Conservation (phyloP, 2,329 filamentous ascomycete species). For the Alternaria angustiovoidea region DNA sequence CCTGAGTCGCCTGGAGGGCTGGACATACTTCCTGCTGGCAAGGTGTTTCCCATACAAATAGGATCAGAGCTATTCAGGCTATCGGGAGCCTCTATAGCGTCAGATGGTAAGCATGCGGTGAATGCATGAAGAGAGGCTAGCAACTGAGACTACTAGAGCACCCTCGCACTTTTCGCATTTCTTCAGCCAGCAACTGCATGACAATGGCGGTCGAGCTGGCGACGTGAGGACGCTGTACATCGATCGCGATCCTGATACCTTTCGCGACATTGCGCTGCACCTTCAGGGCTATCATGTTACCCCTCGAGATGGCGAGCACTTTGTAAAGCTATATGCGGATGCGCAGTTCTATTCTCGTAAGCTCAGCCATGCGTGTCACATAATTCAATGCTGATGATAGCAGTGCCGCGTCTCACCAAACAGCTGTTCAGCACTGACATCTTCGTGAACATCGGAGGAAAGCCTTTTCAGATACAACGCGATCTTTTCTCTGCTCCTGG, state of each 20-base stretch:
- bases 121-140: slow-evolving; percentile 4
- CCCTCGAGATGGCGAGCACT: slow-evolving; percentile 83
- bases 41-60: slow-evolving; percentile 76
- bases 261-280: slow-evolving; percentile 87
- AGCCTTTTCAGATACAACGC: slow-evolving; percentile 87
- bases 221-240: slow-evolving; percentile 86
- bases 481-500: slow-evolving; percentile 86
- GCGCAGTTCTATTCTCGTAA: slow-evolving; percentile 90
- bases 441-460: slow-evolving; percentile 87
- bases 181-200: slow-evolving; percentile 81
- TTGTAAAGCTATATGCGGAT: slow-evolving; percentile 91
- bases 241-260: slow-evolving; percentile 88
- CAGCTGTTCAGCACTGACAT: slow-evolving; percentile 92
- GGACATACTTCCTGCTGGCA: slow-evolving; percentile 70
- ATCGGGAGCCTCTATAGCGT: slow-evolving; percentile 74
- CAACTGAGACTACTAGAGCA: slow-evolving; percentile 69
- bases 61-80: slow-evolving; percentile 73
- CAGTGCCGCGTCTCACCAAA: slow-evolving; percentile 86
- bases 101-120: slow-evolving; percentile 66
- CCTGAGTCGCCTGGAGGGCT: slow-evolving; percentile 34
- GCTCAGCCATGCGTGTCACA: slow-evolving; percentile 38
- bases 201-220: slow-evolving; percentile 66
- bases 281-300: slow-evolving; percentile 88
- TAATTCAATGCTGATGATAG: slow-evolving; percentile 19
- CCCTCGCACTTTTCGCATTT: slow-evolving; percentile 97